A percentile compares a stretch with the other conserved stretches of the same genome.
Evolutionary conservation across 345 rosid genomes (phyloP).

Genomic region (Populus pruinosa): DNA sequence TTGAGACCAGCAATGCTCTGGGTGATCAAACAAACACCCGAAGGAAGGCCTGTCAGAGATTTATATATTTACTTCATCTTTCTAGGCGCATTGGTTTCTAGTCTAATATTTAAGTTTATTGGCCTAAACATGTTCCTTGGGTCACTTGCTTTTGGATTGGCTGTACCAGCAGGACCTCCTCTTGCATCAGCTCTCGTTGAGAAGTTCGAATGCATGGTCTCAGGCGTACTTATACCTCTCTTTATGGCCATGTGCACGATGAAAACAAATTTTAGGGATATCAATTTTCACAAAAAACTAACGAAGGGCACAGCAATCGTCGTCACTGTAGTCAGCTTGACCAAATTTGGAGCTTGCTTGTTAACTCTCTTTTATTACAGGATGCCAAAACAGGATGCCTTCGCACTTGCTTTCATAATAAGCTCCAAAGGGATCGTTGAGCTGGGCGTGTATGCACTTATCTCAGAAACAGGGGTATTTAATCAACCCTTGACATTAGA

Average conservation of each 20-base stretch:
- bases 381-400: conserved; percentile 26
- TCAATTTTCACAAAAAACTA: background rate
- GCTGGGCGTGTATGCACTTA: background rate
- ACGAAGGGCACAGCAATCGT: background rate
- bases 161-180: conserved; percentile 44
- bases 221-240: conserved; percentile 30
- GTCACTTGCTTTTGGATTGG: conserved; percentile 36
- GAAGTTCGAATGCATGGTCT: conserved; percentile 26
- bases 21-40: conserved; percentile 34
- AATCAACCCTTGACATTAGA: background rate
- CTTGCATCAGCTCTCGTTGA: conserved; percentile 37
- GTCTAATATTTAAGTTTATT: background rate
- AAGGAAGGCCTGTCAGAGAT: conserved; percentile 26
- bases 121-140: conserved; percentile 11
- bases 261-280: conserved; percentile 22
- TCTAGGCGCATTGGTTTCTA: conserved; percentile 12
- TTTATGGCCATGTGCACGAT: conserved; percentile 19
- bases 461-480: background rate
- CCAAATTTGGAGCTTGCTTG: conserved; percentile 18
- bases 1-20: conserved; percentile 32
- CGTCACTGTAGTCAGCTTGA: background rate
- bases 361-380: conserved; percentile 6
- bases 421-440: conserved; percentile 38
- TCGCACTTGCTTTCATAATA: conserved; percentile 32
- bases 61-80: conserved; percentile 12